phyloP scores from a whole-genome alignment of 768 basidiomycete species.

The Russula sp. region DNA sequence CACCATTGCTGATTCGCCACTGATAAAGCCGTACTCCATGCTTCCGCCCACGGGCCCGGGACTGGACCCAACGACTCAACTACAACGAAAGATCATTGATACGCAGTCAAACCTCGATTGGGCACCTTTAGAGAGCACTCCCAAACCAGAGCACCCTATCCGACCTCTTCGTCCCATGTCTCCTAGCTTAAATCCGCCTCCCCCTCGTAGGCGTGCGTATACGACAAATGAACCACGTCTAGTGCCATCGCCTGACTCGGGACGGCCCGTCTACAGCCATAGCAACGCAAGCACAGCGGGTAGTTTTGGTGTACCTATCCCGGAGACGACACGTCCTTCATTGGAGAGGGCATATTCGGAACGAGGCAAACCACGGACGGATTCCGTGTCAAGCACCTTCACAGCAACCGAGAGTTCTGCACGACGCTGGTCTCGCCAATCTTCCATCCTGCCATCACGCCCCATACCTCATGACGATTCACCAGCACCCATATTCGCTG shows the following conservation, averaged over 20 bases:
- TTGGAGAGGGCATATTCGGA: conserved; percentile 18
- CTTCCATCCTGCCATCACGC: conserved; percentile 40
- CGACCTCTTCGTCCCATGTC: conserved; percentile 22
- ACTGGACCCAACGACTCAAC: conserved; percentile 1
- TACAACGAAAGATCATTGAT: conserved; percentile 21
- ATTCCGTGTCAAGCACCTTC: conserved; percentile 13
- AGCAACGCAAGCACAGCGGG: conserved; percentile 31
- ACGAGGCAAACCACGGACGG: conserved; percentile 18
- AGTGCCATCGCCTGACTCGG: conserved; percentile 8
- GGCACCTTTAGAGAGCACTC: conserved; percentile 19
- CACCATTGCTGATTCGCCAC: conserved; percentile 26
- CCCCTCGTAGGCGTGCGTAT: conserved; percentile 27
- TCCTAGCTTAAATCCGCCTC: conserved; percentile 28
- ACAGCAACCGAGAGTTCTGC: conserved; percentile 19
- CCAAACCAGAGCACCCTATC: conserved; percentile 22
- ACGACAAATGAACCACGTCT: conserved; percentile 24
- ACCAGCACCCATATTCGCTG: conserved; percentile 40
- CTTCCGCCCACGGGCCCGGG: conserved; percentile 15
- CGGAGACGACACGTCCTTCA: conserved; percentile 5
- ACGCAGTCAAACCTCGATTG: conserved; percentile 20
- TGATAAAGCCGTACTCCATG: conserved; percentile 24
- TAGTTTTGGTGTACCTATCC: conserved; percentile 29
- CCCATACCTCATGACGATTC: conserved; percentile 55
- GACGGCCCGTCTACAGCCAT: conserved; percentile 25
- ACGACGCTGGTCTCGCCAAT: conserved; percentile 30